Evolutionary conservation across 129 eudicot genomes (phyloP), one percentile per base, ranked within the genome.

Genomic region (Ambrosia artemisiifolia): DNA sequence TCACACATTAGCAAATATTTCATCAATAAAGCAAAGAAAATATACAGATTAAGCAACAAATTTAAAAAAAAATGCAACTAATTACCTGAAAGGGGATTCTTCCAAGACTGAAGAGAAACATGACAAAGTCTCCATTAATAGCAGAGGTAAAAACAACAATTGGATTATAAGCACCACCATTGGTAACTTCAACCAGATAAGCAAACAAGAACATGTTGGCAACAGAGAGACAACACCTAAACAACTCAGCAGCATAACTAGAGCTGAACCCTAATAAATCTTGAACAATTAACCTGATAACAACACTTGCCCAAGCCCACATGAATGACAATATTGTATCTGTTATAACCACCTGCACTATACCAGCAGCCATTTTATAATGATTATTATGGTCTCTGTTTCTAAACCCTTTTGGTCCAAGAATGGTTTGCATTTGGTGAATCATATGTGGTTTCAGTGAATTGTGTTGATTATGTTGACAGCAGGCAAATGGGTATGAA

Each of bases 71-170:
- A 24, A 3, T 65, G 20, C 1, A 61, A 34, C 56, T 11, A 70
- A 91, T 40, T 40, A 40, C 97, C 97, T 91, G 97, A 71, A 91
- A 91, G 71, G 97, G 97, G 51, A 91, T 91, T 79, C 96, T 86
- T 49, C 84, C 90, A 66, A 88, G 53, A 72, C 83, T 84, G 87
- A 84, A 84, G 30, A 88, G 59, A 48, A 91, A 86, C 11, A 36
- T 40, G 49, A 17, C 18, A 20, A 88, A 86, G 74, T 75, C 79
- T 12, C 90, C 92, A 56, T 88, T 77, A 44, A 91, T 44, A 35
- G 88, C 97, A 12, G 70, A 42, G 8, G 88, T 62, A 74, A 88
- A 78, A 2, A 91, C 75, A 46, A 75, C 76, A 73, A 88, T 81
- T 7, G 97, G 97, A 62, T 88, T 91, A 69, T 86, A 86, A 60